Conservation (phyloP, 2,329 filamentous ascomycete species). For the Sphaerulina vaccinii region DNA sequence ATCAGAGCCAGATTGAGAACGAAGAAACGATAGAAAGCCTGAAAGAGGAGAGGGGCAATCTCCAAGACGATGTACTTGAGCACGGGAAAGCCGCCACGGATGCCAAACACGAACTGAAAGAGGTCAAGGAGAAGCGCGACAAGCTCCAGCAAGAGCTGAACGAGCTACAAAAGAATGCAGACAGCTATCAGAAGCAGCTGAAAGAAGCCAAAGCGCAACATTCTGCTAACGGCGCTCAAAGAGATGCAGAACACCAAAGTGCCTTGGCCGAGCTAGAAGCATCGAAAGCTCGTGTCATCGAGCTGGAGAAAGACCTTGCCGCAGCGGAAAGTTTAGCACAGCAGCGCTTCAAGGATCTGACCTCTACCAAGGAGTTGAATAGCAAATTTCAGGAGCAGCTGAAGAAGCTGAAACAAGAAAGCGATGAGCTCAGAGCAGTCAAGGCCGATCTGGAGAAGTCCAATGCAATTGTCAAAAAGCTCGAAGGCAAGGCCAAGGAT, state of each 20-base stretch:
- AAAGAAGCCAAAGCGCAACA: slow-evolving; percentile 43
- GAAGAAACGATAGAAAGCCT: slow-evolving; percentile 30
- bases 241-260: slow-evolving; percentile 54
- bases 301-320: slow-evolving; percentile 77
- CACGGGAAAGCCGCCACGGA: slow-evolving; percentile 31
- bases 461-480: slow-evolving; percentile 64
- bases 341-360: slow-evolving; percentile 82
- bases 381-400: slow-evolving; percentile 86
- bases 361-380: slow-evolving; percentile 73
- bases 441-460: slow-evolving; percentile 71
- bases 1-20: slow-evolving; percentile 30
- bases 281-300: slow-evolving; percentile 66
- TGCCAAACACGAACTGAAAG: slow-evolving; percentile 35
- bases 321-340: slow-evolving; percentile 85
- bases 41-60: slow-evolving; percentile 27
- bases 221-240: slow-evolving; percentile 46
- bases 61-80: slow-evolving; percentile 30
- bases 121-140: slow-evolving; percentile 28
- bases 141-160: slow-evolving; percentile 32
- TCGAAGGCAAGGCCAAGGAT: slow-evolving; percentile 81
- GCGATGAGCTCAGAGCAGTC: slow-evolving; percentile 67
- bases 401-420: slow-evolving; percentile 73
- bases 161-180: slow-evolving; percentile 27
- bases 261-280: slow-evolving; percentile 67
- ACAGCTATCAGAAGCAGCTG: slow-evolving; percentile 22